Evolutionary conservation across 2,329 filamentous ascomycete species (phyloP).

Genomic region (Ophiostoma novo-ulmi): DNA sequence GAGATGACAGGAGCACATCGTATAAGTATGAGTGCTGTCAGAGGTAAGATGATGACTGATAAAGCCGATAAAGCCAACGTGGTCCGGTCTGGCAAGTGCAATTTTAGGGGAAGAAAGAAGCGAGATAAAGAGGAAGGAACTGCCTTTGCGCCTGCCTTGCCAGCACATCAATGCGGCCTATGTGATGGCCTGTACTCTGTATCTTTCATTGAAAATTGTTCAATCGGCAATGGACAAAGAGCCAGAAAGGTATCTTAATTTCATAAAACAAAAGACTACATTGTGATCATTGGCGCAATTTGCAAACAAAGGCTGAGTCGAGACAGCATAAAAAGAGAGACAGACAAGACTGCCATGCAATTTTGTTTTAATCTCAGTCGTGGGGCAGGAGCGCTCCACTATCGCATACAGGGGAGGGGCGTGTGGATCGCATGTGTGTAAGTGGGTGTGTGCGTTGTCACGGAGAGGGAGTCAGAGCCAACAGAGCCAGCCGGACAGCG

Average conservation of each 20-base stretch:
- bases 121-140: background rate
- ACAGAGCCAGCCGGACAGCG: background rate
- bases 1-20: background rate
- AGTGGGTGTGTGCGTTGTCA: conserved; percentile 14
- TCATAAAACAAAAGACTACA: background rate
- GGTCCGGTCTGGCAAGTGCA: background rate
- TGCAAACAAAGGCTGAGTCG: background rate
- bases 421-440: conserved; percentile 11
- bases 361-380: conserved; percentile 28
- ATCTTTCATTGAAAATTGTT: background rate
- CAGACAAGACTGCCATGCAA: conserved; percentile 20
- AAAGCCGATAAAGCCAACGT: background rate
- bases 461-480: background rate
- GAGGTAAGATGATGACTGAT: background rate
- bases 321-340: background rate
- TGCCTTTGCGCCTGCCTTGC: background rate
- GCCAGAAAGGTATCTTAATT: background rate
- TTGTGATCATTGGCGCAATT: conserved; percentile 5
- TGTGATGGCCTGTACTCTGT: background rate
- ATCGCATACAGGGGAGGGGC: conserved; percentile 3
- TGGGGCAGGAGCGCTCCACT: conserved; percentile 26
- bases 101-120: background rate
- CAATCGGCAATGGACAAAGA: background rate
- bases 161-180: background rate
- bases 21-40: background rate